Conservation (phyloP, 2,329 filamentous ascomycete species). For the Neonectria coccinea region DNA sequence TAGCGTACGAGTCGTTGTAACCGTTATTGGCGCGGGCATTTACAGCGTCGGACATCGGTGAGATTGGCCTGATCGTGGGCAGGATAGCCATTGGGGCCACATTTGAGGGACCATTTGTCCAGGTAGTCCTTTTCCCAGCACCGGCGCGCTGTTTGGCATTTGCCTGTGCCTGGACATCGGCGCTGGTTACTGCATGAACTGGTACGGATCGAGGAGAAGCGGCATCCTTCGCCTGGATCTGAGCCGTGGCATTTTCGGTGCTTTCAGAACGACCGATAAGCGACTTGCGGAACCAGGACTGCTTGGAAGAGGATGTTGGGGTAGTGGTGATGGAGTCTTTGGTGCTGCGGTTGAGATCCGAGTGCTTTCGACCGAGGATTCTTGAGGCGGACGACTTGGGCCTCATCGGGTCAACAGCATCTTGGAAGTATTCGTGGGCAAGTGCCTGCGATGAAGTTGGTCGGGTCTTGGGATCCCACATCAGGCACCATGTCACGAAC, state of each 20-base stretch:
- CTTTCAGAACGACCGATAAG: slow-evolving; percentile 84
- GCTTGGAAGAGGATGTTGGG: slow-evolving; percentile 80
- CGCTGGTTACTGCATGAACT: slow-evolving; percentile 54
- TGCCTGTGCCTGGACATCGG: slow-evolving; percentile 51
- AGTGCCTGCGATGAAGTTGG: slow-evolving; percentile 95
- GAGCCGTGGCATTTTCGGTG: slow-evolving; percentile 67
- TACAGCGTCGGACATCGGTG: slow-evolving; percentile 93
- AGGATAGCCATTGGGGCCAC: slow-evolving; percentile 94
- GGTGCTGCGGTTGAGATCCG: slow-evolving; percentile 77
- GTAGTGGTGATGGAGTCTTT: slow-evolving; percentile 69
- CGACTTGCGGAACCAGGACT: slow-evolving; percentile 97
- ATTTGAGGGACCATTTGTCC: slow-evolving; percentile 85
- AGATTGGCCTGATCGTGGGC: slow-evolving; percentile 93
- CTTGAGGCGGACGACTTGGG: slow-evolving; percentile 91
- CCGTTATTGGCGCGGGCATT: slow-evolving; percentile 86
- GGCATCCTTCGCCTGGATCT: slow-evolving; percentile 61
- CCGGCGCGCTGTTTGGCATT: slow-evolving; percentile 54
- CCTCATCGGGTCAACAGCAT: slow-evolving; percentile 90
- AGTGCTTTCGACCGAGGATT: slow-evolving; percentile 89
- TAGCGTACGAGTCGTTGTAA: slow-evolving; percentile 59
- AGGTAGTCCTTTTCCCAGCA: slow-evolving; percentile 87
- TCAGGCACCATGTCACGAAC: slow-evolving; percentile 98
- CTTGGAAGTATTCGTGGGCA: slow-evolving; percentile 92
- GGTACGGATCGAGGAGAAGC: slow-evolving; percentile 59
- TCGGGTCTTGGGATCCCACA: slow-evolving; percentile 96